phyloP scores from a whole-genome alignment of 2,329 filamentous ascomycete species.

The Aspergillus texensis region DNA sequence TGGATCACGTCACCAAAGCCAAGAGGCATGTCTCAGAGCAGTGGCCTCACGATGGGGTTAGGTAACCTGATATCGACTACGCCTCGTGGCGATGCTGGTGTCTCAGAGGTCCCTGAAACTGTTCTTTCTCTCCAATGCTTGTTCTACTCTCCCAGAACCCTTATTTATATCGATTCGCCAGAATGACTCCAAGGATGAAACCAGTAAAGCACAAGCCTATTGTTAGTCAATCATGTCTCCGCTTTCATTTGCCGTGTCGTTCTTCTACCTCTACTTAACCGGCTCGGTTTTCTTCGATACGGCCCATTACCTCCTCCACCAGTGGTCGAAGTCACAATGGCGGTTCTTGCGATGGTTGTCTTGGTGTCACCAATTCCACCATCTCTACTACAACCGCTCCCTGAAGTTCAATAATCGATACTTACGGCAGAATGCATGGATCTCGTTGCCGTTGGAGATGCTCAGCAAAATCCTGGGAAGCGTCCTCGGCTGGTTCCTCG shows the following conservation, averaged over 20 bases:
- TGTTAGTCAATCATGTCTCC: background rate
- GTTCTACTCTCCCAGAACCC: too few species aligned
- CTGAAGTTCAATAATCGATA: constrained; percentile 21
- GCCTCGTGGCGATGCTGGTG: constrained; percentile 1
- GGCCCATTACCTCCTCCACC: constrained; percentile 20
- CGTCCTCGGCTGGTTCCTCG: constrained; percentile 14
- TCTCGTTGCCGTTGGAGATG: constrained; percentile 22
- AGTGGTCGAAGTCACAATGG: constrained; percentile 19
- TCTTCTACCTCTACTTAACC: constrained; percentile 18
- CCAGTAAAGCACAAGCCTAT: background rate
- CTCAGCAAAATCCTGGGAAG: constrained; percentile 13
- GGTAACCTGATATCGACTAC: background rate
- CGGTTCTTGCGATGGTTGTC: constrained; percentile 17
- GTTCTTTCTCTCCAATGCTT: background rate
- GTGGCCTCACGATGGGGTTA: background rate
- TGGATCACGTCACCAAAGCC: background rate
- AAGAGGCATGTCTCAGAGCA: background rate
- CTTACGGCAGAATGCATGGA: constrained; percentile 15
- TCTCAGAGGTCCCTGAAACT: background rate
- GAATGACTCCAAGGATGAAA: background rate
- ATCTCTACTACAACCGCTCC: constrained; percentile 23
- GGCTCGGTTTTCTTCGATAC: constrained; percentile 25
- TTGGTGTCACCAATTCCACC: constrained; percentile 22
- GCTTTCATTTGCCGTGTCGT: constrained; percentile 1
- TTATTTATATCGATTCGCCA: background rate